Conservation (phyloP, 306 rosid genomes). For the Ormosia emarginata region DNA sequence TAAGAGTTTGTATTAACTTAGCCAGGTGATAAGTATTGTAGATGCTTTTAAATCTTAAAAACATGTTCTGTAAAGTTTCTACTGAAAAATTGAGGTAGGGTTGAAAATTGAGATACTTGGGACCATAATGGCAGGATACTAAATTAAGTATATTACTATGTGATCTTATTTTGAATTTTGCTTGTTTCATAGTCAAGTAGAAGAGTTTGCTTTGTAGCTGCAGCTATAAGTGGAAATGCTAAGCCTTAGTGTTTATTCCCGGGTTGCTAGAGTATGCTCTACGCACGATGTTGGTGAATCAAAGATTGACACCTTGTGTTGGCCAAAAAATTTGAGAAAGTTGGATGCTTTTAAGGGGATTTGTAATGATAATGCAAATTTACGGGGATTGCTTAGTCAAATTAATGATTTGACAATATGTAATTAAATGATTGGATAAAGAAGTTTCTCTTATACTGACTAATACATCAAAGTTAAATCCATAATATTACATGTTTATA, state of each 20-base stretch:
- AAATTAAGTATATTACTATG: too few relatives aligned
- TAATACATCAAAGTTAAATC: too few relatives aligned
- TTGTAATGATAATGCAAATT: neutral
- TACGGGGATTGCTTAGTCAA: neutral
- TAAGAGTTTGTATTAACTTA: neutral
- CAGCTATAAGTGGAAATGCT: neutral
- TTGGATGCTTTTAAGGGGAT: neutral
- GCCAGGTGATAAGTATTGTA: neutral
- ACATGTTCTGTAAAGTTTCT: too few relatives aligned
- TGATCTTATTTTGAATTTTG: too few relatives aligned
- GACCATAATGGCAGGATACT: too few relatives aligned
- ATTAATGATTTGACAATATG: too few relatives aligned
- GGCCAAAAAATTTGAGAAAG: neutral
- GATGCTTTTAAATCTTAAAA: neutral
- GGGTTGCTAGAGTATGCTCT: neutral
- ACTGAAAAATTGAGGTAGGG: too few relatives aligned
- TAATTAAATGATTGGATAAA: too few relatives aligned
- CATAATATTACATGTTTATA: too few relatives aligned
- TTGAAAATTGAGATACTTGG: too few relatives aligned
- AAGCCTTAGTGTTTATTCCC: neutral
- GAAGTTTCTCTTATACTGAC: too few relatives aligned
- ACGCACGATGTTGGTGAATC: neutral
- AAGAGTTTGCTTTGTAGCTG: neutral
- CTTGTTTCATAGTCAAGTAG: neutral
- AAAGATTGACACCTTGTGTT: neutral